Base-by-base conservation (phyloP, 164 flowering plant species). In the Cinnamomum micranthum region DNA sequence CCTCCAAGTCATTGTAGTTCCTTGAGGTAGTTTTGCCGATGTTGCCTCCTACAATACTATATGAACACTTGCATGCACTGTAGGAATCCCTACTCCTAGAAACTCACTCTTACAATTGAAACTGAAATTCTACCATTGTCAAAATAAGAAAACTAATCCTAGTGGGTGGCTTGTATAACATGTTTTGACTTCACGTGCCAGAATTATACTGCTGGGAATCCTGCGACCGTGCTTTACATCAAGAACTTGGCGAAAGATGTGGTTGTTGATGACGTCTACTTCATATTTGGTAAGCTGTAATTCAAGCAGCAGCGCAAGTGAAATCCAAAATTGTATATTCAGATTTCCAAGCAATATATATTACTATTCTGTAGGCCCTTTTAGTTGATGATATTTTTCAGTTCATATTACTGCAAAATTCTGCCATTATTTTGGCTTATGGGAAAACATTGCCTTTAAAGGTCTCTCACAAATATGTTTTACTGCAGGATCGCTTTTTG, bases 201-300 rank as follows among this genome's bases (percentile, higher is more conserved):
- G 99, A 94, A 94, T 77, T 96, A 94, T 76, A 35, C 85, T 50
- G 86, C 94, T 79, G 99, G 98, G 55, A 85, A 85, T 81, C 97
- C 99, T 81, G 81, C 93, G 28, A 74, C 88, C 14, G 91, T 89
- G 50, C 73, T 96, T 81, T 96, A 96, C 84, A 81, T 96, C 47
- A 96, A 96, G 85, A 96, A 96, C 82, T 83, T 96, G 85, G 92
- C 93, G 52, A 96, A 96, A 80, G 97, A 94, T 71, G 97, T 96
- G 67, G 83, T 88, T 70, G 73, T 77, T 74, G 95, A 94, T 77
- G 99, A 96, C 78, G 86, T 96, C 79, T 91, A 84, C 83, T 96
- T 77, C 77, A 83, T 92, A 82, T 92, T 96, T 85, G 99, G 99
- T 95, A 79, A 88, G 89, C 65, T 4, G 11, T 28, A 59, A 59